A percentile compares a stretch with the other conserved stretches of the same genome.
phyloP scores from a whole-genome alignment of 805 yeast species.

The Wickerhamomyces strasburgensis region DNA sequence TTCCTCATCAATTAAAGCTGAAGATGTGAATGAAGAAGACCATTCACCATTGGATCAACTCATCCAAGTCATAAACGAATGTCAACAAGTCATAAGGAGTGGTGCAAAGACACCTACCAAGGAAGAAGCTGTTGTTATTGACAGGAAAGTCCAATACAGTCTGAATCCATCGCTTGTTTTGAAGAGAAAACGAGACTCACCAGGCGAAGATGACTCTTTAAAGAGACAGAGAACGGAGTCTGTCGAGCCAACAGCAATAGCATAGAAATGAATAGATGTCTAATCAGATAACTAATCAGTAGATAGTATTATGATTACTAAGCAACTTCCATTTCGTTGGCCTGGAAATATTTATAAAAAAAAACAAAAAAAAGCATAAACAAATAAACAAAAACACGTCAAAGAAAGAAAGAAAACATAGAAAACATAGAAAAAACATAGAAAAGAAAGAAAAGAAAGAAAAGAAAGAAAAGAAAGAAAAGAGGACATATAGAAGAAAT shows the following conservation, averaged over 20 bases:
- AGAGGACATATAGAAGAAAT: too few species aligned
- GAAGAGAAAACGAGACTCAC: constrained; percentile 38
- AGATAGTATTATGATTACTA: too few species aligned
- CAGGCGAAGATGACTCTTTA: constrained; percentile 22
- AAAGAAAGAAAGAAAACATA: too few species aligned
- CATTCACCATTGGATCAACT: constrained; percentile 31
- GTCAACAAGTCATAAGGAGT: constrained; percentile 42
- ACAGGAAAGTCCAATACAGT: constrained; percentile 58
- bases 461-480: background rate
- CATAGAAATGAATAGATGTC: background rate
- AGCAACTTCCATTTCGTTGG: too few species aligned
- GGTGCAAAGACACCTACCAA: constrained; percentile 40
- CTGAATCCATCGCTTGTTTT: constrained; percentile 51
- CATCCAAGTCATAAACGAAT: constrained; percentile 40
- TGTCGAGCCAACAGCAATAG: constrained; percentile 1
- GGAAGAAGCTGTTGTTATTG: constrained; percentile 59
- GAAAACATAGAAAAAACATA: too few species aligned
- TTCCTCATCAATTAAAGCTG: constrained; percentile 11
- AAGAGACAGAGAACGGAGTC: constrained; percentile 25
- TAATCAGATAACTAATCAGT: background rate
- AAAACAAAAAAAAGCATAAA: too few species aligned
- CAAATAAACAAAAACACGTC: too few species aligned
- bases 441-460: too few species aligned
- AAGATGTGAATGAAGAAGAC: constrained; percentile 14
- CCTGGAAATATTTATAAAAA: too few species aligned